phyloP scores from a whole-genome alignment of 768 basidiomycete species.

The Ramaria sp. region DNA sequence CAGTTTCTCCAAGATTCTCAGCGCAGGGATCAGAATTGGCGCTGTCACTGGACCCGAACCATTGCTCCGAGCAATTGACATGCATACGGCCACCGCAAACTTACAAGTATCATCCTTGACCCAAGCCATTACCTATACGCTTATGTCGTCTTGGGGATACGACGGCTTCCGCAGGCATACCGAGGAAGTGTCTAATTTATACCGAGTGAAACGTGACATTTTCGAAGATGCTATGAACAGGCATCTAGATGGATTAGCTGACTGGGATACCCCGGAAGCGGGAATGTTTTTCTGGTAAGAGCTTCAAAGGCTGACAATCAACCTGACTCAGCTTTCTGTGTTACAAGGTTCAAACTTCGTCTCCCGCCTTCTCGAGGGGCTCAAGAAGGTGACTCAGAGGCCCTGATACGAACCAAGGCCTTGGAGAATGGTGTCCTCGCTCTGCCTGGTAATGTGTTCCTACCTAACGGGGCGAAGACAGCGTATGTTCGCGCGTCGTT shows the following conservation, averaged over 20 bases:
- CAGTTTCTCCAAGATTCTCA: slow-evolving; percentile 76
- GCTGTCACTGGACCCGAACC: slow-evolving; percentile 66
- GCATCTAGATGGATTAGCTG: slow-evolving; percentile 71
- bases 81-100: slow-evolving; percentile 55
- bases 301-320: slow-evolving; percentile 9
- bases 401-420: slow-evolving; percentile 63
- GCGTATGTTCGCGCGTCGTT: slow-evolving; percentile 78
- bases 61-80: slow-evolving; percentile 62
- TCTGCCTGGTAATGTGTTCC: slow-evolving; percentile 75
- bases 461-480: slow-evolving; percentile 58
- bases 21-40: slow-evolving; percentile 76
- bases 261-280: slow-evolving; percentile 60
- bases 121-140: slow-evolving; percentile 46
- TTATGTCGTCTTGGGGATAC: slow-evolving; percentile 65
- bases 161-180: slow-evolving; percentile 65
- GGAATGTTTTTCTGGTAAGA: slow-evolving; percentile 84
- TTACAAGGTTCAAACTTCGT: slow-evolving; percentile 57
- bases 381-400: slow-evolving; percentile 55
- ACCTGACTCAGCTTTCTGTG: not conserved
- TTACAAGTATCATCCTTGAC: slow-evolving; percentile 55
- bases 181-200: slow-evolving; percentile 58
- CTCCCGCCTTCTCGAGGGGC: slow-evolving; percentile 17
- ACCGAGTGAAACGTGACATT: slow-evolving; percentile 58
- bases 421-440: slow-evolving; percentile 79
- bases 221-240: slow-evolving; percentile 69